Conservation (phyloP, 768 basidiomycete genomes). For the Tulasnella sp. region DNA sequence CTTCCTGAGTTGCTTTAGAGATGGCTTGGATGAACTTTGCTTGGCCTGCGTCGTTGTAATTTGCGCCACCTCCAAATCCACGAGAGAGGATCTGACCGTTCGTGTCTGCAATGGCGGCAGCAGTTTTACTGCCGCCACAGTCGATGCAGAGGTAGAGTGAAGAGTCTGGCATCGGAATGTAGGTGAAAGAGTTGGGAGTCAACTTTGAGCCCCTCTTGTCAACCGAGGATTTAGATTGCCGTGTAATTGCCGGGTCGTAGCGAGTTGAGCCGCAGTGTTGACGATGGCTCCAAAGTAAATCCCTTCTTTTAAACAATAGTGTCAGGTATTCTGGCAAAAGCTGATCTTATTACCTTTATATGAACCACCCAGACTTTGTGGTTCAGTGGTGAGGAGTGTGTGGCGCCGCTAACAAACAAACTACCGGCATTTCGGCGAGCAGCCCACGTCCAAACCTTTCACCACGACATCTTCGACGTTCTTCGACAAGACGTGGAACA, state of each 20-base stretch:
- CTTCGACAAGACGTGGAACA: conserved; percentile 8
- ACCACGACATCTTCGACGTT: not conserved
- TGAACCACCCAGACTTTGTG: no score
- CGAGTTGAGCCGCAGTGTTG: no score
- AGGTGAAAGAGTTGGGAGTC: no score
- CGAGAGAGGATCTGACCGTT: conserved; percentile 57
- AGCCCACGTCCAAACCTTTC: conserved; percentile 4
- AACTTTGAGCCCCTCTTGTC: not conserved
- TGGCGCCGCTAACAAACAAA: not conserved
- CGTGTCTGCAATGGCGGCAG: conserved; percentile 56
- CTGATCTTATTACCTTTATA: no score
- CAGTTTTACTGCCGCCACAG: conserved; percentile 85
- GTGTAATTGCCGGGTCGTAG: not conserved
- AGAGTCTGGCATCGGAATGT: not conserved
- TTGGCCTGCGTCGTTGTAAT: conserved; percentile 69
- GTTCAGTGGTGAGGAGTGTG: no score
- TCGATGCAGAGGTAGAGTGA: conserved; percentile 68
- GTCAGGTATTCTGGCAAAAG: no score
- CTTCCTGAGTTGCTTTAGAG: conserved; percentile 43
- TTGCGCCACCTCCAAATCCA: conserved; percentile 69
- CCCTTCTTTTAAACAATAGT: no score
- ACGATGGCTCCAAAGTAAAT: no score
- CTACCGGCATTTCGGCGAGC: not conserved
- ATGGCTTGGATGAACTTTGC: conserved; percentile 53
- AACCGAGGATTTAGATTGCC: not conserved